Base-by-base conservation (phyloP, 2,329 filamentous ascomycete genomes). In the Aspergillus transmontanensis region DNA sequence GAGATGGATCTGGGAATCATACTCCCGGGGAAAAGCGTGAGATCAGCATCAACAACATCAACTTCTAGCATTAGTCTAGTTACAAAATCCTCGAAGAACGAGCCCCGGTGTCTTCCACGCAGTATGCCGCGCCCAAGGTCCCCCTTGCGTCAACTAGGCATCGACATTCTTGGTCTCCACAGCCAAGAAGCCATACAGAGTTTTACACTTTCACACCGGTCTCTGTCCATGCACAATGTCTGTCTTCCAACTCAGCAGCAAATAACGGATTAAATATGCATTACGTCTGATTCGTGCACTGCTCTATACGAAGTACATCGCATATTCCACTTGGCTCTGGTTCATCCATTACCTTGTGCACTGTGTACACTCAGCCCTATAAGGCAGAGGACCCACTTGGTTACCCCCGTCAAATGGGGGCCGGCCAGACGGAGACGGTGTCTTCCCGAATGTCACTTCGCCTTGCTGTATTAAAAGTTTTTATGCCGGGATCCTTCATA, bases 101-200 rank as follows among this genome's bases (percentile, higher is more conserved):
- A 41, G 3, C 39, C 39, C 16, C 39, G 3, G 16, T 41, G 39
- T 41, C 39, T 41, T n/a, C 39, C 39, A 41, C 16, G 6, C 39
- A 9, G 39, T 41, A 10, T n/a, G 19, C 34, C 16, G 16, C 39
- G 11, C 39, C 16, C 51, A 55, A 55, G 32, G 51, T 55, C 21
- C 51, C n/a, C 51, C 32, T 55, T 55, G n/a, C 32, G 26, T 11
- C 32, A 2, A 55, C 34, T 55, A 55, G 51, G 51, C 51, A 55
- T 55, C 51, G 12, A 55, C 51, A 55, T 55, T 55, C 51, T 55
- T 39, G 32, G 10, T 55, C 51, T 55, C 32, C 51, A 39, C 51
- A 32, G 12, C 51, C 32, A 21, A 54, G 51, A 19, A 28, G 32
- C 51, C 7, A 6, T 23, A 23, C 30, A 36, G 32, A 54, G 19